Conservation (phyloP, 2,329 filamentous ascomycete genomes). For the Penicillium hordei region DNA sequence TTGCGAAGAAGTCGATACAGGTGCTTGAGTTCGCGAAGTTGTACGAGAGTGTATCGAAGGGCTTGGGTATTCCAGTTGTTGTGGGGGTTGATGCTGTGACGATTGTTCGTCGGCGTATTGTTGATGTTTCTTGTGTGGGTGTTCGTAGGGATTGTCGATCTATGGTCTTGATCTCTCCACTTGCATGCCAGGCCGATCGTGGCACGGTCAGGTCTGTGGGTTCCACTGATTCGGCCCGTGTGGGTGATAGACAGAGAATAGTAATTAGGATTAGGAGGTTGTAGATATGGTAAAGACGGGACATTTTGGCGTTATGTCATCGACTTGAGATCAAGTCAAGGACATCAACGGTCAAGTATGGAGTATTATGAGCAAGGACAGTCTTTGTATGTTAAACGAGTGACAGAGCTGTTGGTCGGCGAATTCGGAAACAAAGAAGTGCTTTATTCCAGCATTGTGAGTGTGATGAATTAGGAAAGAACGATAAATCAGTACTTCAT, state of each 20-base stretch:
- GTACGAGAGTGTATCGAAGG: constrained; percentile 66
- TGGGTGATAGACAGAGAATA: constrained; percentile 19
- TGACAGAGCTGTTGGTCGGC: neutral
- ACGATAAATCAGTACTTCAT: neutral
- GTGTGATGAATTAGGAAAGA: neutral
- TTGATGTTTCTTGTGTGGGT: neutral
- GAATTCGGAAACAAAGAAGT: constrained; percentile 1
- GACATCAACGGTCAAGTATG: neutral
- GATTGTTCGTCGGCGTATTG: constrained; percentile 7
- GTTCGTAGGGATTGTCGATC: constrained; percentile 14
- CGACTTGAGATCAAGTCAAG: neutral
- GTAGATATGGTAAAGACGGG: constrained; percentile 12
- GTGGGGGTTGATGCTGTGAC: constrained; percentile 12
- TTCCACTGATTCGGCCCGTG: constrained; percentile 12
- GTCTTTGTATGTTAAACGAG: constrained; percentile 3
- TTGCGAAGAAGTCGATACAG: constrained; percentile 60
- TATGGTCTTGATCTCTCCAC: constrained; percentile 20
- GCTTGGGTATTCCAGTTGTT: constrained; percentile 52
- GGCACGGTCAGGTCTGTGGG: neutral
- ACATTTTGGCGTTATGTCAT: constrained; percentile 1
- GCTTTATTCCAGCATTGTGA: neutral
- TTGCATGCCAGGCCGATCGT: constrained; percentile 16
- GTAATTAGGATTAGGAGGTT: constrained; percentile 26
- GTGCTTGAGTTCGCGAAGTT: constrained; percentile 57
- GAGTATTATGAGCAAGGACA: neutral